A percentile compares a stretch with the other conserved stretches of the same genome.
These are phyloP conservation scores for Aquanectria penicillioides DNA, from an alignment of 2,329 filamentous ascomycete species.

Conservation along the genomic window DNA sequence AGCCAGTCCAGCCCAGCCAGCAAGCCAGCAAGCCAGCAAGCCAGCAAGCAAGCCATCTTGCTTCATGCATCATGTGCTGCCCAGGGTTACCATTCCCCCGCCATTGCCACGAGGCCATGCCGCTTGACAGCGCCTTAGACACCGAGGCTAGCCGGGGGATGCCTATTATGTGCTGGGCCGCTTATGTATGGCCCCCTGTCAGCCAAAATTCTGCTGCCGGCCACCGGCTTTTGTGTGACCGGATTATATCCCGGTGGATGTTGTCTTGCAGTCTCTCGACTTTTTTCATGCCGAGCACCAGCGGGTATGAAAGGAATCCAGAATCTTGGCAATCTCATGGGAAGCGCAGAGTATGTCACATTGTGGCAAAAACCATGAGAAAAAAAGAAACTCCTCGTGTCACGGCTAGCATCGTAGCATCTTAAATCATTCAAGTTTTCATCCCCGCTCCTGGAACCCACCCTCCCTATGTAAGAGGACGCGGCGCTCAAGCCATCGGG, in stretches of 20 bases:
- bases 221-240: slow-evolving; percentile 28
- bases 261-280: slow-evolving; percentile 14
- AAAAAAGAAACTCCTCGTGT: not conserved
- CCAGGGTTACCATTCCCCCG: slow-evolving; percentile 10
- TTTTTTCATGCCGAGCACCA: slow-evolving; percentile 14
- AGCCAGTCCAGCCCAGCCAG: no score
- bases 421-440: slow-evolving; percentile 16
- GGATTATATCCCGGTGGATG: slow-evolving; percentile 31
- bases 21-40: no score
- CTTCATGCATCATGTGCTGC: not conserved
- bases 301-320: slow-evolving; percentile 11
- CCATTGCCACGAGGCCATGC: slow-evolving; percentile 24
- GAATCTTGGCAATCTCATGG: not conserved
- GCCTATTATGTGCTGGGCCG: slow-evolving; percentile 28
- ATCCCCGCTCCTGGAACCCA: not conserved
- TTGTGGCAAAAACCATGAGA: slow-evolving; percentile 8
- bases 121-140: slow-evolving; percentile 7
- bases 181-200: slow-evolving; percentile 18
- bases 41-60: slow-evolving; percentile 6
- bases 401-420: slow-evolving; percentile 22
- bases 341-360: not conserved
- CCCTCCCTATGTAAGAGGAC: not conserved
- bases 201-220: slow-evolving; percentile 27
- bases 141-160: slow-evolving; percentile 32
- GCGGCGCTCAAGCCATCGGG: slow-evolving; percentile 10